Base-by-base conservation (phyloP, 31 red algal genomes). In the Bonnemaisonia californica region DNA sequence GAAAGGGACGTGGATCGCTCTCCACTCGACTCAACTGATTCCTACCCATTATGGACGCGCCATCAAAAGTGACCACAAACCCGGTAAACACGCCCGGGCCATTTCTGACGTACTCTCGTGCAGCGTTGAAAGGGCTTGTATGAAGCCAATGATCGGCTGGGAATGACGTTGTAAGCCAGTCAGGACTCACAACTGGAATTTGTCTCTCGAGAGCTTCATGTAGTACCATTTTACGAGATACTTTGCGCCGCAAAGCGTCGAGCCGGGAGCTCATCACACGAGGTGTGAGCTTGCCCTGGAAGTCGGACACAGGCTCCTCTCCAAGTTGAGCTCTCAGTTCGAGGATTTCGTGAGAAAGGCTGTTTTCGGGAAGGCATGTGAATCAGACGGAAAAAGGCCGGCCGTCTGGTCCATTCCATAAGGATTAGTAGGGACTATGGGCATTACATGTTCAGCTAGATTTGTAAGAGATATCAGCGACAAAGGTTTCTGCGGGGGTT, bases 1-100 rank as follows among this genome's bases (percentile, higher is more conserved):
- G 37, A 28, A 80, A 22, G 32, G 61, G 33, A 29, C 62, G 37
- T 18, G 68, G 32, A 55, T 80, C 77, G 12, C 54, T 36, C 23
- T 62, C 35, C 4, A 66, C 23, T 62, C 68, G 38, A 31, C 12
- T 22, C 16, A 80, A 22, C 33, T n/a, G n/a, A n/a, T n/a, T n/a
- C n/a, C n/a, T n/a, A n/a, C n/a, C n/a, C n/a, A n/a, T n/a, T n/a
- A n/a, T n/a, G n/a, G n/a, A n/a, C n/a, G n/a, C 57, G 28, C 54
- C 41, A 29, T 80, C 77, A 54, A 80, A 51, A 12, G 64, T 82
- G 18, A 62, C 79, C n/a, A 69, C 60, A 11, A 82, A n/a, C 29
- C 79, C 16, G 7, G 45, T 51, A 51, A 51, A 51, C 16, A 7
- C 16, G 7, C 45, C 16, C 9, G 5, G 4, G 11, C 30, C 23